phyloP scores from a whole-genome alignment of 208 protist species.

The Porcisia hertigi region DNA sequence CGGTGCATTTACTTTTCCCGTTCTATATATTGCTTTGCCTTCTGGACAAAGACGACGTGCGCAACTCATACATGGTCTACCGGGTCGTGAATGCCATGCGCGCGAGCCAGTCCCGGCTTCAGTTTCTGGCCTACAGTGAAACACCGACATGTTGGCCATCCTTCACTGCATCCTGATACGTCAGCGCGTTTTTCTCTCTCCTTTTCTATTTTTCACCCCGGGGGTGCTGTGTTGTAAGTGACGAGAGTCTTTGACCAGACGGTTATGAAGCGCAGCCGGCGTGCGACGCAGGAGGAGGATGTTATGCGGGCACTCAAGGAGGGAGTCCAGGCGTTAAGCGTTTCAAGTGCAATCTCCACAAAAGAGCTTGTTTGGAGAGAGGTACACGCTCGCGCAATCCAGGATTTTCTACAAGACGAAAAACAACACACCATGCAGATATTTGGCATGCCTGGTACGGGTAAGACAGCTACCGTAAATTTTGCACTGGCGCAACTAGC shows the following conservation, averaged over 20 bases:
- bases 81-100: too few species aligned
- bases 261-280: constrained; percentile 27
- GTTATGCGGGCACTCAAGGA: constrained; percentile 43
- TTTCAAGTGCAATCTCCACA: constrained; percentile 59
- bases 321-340: constrained; percentile 70
- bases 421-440: constrained; percentile 86
- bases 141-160: too few species aligned
- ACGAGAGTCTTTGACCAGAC: neutral
- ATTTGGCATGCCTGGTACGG: constrained; percentile 91
- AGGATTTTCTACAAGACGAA: constrained; percentile 64
- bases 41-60: too few species aligned
- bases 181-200: neutral
- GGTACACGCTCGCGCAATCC: constrained; percentile 60
- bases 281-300: constrained; percentile 12
- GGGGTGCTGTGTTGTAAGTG: neutral
- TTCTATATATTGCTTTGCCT: too few species aligned
- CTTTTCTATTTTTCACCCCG: neutral
- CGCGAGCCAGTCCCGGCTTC: too few species aligned
- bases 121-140: neutral
- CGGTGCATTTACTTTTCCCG: too few species aligned
- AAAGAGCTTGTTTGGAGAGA: constrained; percentile 80
- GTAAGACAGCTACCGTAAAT: constrained; percentile 87
- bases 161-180: too few species aligned
- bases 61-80: too few species aligned
- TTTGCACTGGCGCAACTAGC: constrained; percentile 66